Base-by-base conservation (phyloP, 345 rosid genomes). In the Salix caprea region DNA sequence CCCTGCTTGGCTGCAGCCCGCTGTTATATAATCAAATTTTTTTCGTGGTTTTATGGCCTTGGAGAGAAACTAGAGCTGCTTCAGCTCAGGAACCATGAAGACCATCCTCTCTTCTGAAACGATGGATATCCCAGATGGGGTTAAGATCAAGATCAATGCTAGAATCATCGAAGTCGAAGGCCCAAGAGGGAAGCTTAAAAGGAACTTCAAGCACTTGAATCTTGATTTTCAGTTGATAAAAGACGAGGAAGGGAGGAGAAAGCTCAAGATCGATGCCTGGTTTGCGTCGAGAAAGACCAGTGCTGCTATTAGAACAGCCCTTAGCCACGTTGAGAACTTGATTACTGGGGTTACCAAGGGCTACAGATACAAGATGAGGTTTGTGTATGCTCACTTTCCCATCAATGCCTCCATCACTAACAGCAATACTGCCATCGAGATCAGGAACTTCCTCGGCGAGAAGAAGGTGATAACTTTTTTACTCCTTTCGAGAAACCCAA, bases 341-440 rank as follows among this genome's bases (percentile, higher is more conserved):
- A 90, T 90, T 32, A 83, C 89, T 67, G 93, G 93, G 64, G 93
- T 90, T 32, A 90, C 91, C 69, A 80, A 84, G 83, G 97, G 97
- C 2, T 92, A 89, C 77, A 88, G 87, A 18, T 92, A 92, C 89
- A 92, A 85, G 87, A 92, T 92, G 97, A 81, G 97, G 46, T 92
- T 92, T 74, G 96, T 92, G 68, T 92, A 91, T 65, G 95, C 96
- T 69, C 97, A 92, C 78, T 92, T 92, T 14, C 96, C 94, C 3
- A 92, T 91, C 84, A 92, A 92, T 74, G 94, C 97, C 15, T 90
- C 94, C 37, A 92, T 92, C 81, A 72, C 81, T 5, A 81, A 76
- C 65, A 11, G 56, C 69, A 84, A 58, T 82, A 85, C 74, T 46
- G 75, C 94, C 67, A 92, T 92, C 26, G 95, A 92, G 90, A 92